These are phyloP conservation scores for Exophiala xenobiotica DNA, from an alignment of 2,329 filamentous ascomycete genomes.

Conservation along the genomic window DNA sequence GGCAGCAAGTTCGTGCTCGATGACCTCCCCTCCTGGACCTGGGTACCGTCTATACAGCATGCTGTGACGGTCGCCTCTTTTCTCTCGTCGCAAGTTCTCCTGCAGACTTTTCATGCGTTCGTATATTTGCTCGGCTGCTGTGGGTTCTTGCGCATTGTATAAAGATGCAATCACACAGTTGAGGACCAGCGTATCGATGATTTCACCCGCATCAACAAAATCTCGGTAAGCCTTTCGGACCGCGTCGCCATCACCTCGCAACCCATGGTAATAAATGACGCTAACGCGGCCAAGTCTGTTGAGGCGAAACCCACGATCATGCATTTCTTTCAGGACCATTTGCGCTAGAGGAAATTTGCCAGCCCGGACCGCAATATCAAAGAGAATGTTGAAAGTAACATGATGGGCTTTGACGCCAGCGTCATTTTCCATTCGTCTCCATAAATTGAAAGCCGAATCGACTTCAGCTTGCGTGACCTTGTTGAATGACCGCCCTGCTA, in stretches of 20 bases:
- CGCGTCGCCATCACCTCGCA: conserved; percentile 69
- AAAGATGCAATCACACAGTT: conserved; percentile 84
- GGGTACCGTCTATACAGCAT: conserved; percentile 29
- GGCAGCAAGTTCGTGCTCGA: conserved; percentile 40
- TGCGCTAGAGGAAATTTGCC: conserved; percentile 82
- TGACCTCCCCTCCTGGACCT: conserved; percentile 41
- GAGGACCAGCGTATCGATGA: conserved; percentile 82
- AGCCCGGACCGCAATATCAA: conserved; percentile 81
- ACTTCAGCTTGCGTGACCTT: conserved; percentile 59
- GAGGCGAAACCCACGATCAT: conserved; percentile 62
- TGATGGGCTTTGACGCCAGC: conserved; percentile 64
- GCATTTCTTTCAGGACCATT: conserved; percentile 81
- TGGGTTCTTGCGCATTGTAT: conserved; percentile 71
- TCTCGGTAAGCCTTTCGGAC: conserved; percentile 76
- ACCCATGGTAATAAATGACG: conserved; percentile 79
- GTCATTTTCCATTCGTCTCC: conserved; percentile 83
- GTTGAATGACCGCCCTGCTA: conserved; percentile 69
- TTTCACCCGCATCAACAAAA: conserved; percentile 79
- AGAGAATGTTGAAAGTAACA: conserved; percentile 92
- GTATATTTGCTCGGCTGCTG: conserved; percentile 77
- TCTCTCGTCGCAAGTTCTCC: conserved; percentile 34
- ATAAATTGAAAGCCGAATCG: conserved; percentile 70
- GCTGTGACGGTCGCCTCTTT: conserved; percentile 35
- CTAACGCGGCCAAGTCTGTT: conserved; percentile 80
- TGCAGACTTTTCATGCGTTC: conserved; percentile 73